These are phyloP conservation scores for Pterocarpus santalinus DNA, from an alignment of 306 rosid genomes.

Conservation along the genomic window DNA sequence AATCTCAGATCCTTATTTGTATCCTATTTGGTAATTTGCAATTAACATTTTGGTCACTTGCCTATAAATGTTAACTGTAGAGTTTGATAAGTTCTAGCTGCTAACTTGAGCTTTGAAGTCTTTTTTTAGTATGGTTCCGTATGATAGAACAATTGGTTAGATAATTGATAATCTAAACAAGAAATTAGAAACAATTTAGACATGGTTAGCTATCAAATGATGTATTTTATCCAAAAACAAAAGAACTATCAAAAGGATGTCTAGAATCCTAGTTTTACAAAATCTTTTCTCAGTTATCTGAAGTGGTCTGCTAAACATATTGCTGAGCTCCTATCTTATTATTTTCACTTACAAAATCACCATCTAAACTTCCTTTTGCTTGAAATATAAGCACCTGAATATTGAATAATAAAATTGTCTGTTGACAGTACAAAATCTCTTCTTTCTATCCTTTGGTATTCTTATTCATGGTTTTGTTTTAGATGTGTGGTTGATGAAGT, in stretches of 20 bases:
- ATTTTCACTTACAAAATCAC: constrained; percentile 25
- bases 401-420: constrained; percentile 38
- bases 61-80: constrained; percentile 15
- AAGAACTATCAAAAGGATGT: constrained; percentile 31
- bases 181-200: constrained; percentile 31
- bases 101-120: constrained; percentile 1
- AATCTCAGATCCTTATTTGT: constrained; percentile 22
- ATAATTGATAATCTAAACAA: constrained; percentile 32
- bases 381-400: constrained; percentile 26
- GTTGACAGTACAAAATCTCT: constrained; percentile 38
- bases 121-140: constrained; percentile 20
- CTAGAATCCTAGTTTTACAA: background rate
- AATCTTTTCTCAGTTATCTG: background rate
- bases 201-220: constrained; percentile 19
- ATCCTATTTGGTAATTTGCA: constrained; percentile 30
- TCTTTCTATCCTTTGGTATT: constrained; percentile 45
- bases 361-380: constrained; percentile 34
- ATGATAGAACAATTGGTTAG: constrained; percentile 19
- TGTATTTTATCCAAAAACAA: background rate
- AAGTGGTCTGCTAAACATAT: constrained; percentile 14
- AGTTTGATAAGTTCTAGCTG: constrained; percentile 28
- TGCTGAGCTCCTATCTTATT: constrained; percentile 21
- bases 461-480: constrained; percentile 50
- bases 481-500: constrained; percentile 74
- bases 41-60: constrained; percentile 33